Base-by-base conservation (phyloP, 331 rosid species). In the Erythrophleum ivorense region DNA sequence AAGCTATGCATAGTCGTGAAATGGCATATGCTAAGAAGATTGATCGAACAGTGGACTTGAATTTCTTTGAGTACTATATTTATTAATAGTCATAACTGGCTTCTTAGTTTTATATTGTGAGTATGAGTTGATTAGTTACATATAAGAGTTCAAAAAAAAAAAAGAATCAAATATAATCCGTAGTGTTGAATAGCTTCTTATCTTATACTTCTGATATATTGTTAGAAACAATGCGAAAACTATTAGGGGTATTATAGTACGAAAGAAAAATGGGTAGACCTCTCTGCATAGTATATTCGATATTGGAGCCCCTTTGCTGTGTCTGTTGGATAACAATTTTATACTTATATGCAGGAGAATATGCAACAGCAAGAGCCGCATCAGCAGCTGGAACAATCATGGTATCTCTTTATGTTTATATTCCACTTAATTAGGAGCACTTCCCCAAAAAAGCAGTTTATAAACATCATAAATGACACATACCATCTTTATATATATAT, bases 281-380 rank as follows among this genome's bases (percentile, higher is more conserved):
- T 36, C 5, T 36, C 40, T 36, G 40, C 40, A 36, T 36, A 36
- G 4, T 36, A 36, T 36, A 36, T 36, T 36, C 5, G 1, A 36
- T 36, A 4, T 36, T 36, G 5, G 5, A 36, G 40, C 40, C 40
- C 1, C 40, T 36, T 36, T 36, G 40, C 40, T 31, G 29, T 24
- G 29, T 69, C 10, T 75, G 77, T 85, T 78, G 55, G 70, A 41
- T 83, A 81, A 89, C 48, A 16, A 68, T 78, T 24, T 24, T 24
- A 13, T 50, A 67, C 40, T 80, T 29, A 76, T 62, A 5, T 81
- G 84, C 89, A 91, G 97, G 97, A 74, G 97, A 91, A 82, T 91
- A 90, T 87, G 97, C 97, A n/a, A 91, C 97, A 12, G 97, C 97
- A n/a, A 87, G 97, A 85, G 97, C 97, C 71, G 94, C 97, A 75